Percentiles rank a stretch among this genome's conserved stretches.
Conservation (phyloP, 768 basidiomycete genomes). For the Galerina sulciceps region DNA sequence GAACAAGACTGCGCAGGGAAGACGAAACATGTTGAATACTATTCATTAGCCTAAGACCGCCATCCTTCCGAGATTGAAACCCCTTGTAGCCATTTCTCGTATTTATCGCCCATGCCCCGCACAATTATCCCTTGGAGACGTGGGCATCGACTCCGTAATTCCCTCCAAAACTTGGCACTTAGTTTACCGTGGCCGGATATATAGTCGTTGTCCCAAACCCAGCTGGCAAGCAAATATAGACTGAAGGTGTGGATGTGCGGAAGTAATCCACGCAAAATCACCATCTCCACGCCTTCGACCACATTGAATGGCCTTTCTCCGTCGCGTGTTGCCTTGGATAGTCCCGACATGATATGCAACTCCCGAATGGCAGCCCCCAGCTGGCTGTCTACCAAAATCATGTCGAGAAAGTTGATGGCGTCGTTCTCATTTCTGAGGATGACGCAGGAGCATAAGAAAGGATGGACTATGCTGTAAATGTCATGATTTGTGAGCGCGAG, state of each 20-base stretch:
- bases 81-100: background rate
- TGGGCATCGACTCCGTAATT: background rate
- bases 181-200: background rate
- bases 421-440: slow-evolving; percentile 17
- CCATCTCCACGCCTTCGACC: slow-evolving; percentile 3
- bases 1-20: too few relatives aligned
- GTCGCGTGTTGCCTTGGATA: background rate
- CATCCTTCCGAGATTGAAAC: background rate
- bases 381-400: slow-evolving; percentile 7
- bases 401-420: slow-evolving; percentile 4
- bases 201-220: background rate
- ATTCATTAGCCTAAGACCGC: too few relatives aligned
- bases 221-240: background rate
- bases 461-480: slow-evolving; percentile 10
- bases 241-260: slow-evolving; percentile 7
- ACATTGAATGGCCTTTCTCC: background rate
- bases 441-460: slow-evolving; percentile 15
- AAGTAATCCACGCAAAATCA: background rate
- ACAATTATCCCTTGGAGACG: background rate
- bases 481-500: slow-evolving; percentile 10
- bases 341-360: slow-evolving; percentile 15
- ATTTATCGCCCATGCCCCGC: background rate
- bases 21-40: too few relatives aligned
- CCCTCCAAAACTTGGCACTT: background rate
- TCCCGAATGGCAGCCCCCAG: slow-evolving; percentile 14